Percentiles rank a stretch among this genome's conserved stretches.
Evolutionary conservation across 176 grass and related monocot species (phyloP).

Genomic region (Coix lacrymajobi): DNA sequence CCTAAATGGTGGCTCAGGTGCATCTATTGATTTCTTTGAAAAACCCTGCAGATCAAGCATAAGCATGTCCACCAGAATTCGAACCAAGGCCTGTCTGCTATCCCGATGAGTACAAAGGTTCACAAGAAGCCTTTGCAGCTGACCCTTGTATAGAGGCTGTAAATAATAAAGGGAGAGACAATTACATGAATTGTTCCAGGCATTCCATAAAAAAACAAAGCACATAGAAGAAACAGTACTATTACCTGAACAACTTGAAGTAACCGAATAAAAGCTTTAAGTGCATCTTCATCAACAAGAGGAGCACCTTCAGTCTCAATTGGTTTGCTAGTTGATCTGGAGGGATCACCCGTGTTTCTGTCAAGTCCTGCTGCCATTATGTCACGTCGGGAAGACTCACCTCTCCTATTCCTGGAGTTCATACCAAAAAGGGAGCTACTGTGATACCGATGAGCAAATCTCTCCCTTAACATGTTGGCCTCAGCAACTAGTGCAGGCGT

Average conservation of each 20-base stretch:
- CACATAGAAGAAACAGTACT: not conserved
- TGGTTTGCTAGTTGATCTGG: slow-evolving; percentile 61
- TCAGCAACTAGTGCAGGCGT: slow-evolving; percentile 96
- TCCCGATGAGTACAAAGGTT: slow-evolving; percentile 90
- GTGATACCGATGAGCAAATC: slow-evolving; percentile 89
- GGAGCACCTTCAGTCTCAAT: slow-evolving; percentile 85
- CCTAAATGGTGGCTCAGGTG: slow-evolving; percentile 69
- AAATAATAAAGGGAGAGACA: slow-evolving; percentile 4
- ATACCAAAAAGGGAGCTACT: slow-evolving; percentile 76
- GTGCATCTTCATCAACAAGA: slow-evolving; percentile 77
- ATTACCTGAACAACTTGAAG: slow-evolving; percentile 94
- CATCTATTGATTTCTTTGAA: slow-evolving; percentile 49
- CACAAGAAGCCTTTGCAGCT: slow-evolving; percentile 87
- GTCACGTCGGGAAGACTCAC: slow-evolving; percentile 77
- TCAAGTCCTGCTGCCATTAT: slow-evolving; percentile 45
- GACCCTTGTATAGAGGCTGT: slow-evolving; percentile 95
- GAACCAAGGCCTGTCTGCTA: slow-evolving; percentile 77
- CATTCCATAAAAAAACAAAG: not conserved
- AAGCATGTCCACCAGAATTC: slow-evolving; percentile 94
- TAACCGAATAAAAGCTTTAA: slow-evolving; percentile 83
- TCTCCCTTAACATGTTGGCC: slow-evolving; percentile 97
- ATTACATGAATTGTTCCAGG: not conserved
- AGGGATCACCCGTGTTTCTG: slow-evolving; percentile 55
- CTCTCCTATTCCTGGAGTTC: slow-evolving; percentile 79
- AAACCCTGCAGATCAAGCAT: slow-evolving; percentile 90